Evolutionary conservation across 2,329 filamentous ascomycete genomes (phyloP), one percentile per base, ranked within the genome.

Genomic region (Colletotrichum sp.): DNA sequence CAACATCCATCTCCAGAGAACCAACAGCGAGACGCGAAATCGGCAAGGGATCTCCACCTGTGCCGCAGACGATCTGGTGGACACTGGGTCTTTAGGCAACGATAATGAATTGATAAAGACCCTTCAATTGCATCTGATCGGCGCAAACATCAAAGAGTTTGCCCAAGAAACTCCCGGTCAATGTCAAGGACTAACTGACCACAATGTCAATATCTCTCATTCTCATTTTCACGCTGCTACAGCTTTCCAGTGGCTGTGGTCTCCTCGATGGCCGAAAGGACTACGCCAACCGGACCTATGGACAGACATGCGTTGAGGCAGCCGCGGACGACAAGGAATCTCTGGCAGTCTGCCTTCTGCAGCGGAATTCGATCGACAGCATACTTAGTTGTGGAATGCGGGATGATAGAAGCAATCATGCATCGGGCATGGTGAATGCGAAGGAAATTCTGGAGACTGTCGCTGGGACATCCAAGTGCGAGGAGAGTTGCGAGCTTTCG

Each of bases 321-420:
- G 10, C 43, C 18, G n/a, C 0, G 5, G 0, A 22, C 10, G n/a
- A 48, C 43, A 22, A 22, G 43, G n/a, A 48, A 22, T 12, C n/a
- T 48, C 6, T 48, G 43, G 43, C 18, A 13, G n/a, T 48, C 6
- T 48, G 43, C 3, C 43, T 48, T 13, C n/a, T 48, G 10, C 43
- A 22, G 6, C 0, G 43, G 43, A 48, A 48, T 48, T 48, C 43
- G 10, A 48, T 48, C 10, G 43, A 13, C n/a, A 48, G 1, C 6
- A 48, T 48, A 48, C 43, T 48, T 13, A 10, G 13, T 18, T 48
- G 43, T 22, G 10, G n/a, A 0, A 2, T 22, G 0, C 10, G 43
- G n/a, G n/a, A 48, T 0, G 43, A 48, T 10, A 48, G 13, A 0
- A 22, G n/a, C n/a, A 48, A 22, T 48, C n/a, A 22, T 7, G n/a